phyloP scores from a whole-genome alignment of 129 eudicot species.

The Saposhnikovia divaricata region DNA sequence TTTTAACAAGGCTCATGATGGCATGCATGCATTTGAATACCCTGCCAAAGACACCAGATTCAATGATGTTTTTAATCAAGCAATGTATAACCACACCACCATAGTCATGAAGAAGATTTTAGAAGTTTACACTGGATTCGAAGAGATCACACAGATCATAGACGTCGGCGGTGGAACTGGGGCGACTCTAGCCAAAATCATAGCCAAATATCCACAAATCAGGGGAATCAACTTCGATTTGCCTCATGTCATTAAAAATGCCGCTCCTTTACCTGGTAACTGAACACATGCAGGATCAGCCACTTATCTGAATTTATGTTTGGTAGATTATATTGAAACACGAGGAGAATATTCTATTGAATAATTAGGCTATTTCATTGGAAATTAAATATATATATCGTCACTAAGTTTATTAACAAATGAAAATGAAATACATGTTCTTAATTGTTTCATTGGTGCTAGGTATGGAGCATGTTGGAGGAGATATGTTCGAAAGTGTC shows the following conservation, averaged over 20 bases:
- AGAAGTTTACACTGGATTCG: slow-evolving; percentile 20
- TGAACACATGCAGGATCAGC: not conserved
- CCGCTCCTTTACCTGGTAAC: slow-evolving; percentile 2
- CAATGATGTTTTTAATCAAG: not conserved
- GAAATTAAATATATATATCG: not conserved
- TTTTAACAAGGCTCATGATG: not conserved
- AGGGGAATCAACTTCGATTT: slow-evolving; percentile 7
- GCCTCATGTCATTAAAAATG: slow-evolving; percentile 6
- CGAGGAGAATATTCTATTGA: not conserved
- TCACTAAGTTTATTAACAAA: no score
- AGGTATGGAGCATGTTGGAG: not conserved
- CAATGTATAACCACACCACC: not conserved
- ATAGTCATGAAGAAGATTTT: not conserved
- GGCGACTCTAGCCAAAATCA: not conserved
- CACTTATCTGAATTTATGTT: not conserved
- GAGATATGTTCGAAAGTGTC: no score
- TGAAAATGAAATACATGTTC: no score
- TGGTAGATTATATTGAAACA: not conserved
- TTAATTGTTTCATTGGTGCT: not conserved
- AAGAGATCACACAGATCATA: slow-evolving; percentile 8
- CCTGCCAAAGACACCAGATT: slow-evolving; percentile 5
- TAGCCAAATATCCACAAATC: not conserved
- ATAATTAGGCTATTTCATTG: not conserved
- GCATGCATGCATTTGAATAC: slow-evolving; percentile 3
- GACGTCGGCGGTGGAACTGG: slow-evolving; percentile 18